A percentile compares a stretch with the other conserved stretches of the same genome.
These are phyloP conservation scores for Penicillium sp. DNA, from an alignment of 2,329 filamentous ascomycete species.

Conservation along the genomic window DNA sequence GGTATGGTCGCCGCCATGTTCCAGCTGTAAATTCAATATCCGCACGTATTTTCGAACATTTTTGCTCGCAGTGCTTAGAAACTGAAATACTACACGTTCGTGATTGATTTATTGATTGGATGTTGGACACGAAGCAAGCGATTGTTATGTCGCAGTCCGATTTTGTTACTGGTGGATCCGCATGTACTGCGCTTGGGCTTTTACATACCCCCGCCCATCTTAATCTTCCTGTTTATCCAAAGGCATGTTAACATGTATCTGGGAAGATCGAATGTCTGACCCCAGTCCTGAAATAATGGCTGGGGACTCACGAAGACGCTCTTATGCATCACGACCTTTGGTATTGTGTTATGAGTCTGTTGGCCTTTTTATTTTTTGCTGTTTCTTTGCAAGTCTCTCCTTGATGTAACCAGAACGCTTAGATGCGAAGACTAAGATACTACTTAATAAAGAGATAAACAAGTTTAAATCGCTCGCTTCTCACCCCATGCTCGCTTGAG, in stretches of 20 bases:
- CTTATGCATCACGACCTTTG: not conserved
- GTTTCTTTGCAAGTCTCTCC: not conserved
- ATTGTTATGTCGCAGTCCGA: not conserved
- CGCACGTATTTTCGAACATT: not conserved
- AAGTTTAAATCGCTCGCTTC: not conserved
- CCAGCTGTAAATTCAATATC: slow-evolving; percentile 32
- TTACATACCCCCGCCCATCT: not conserved
- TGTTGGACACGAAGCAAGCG: not conserved
- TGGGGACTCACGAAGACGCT: not conserved
- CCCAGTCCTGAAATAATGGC: not conserved
- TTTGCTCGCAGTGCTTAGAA: not conserved
- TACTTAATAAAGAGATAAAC: not conserved
- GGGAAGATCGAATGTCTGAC: not conserved
- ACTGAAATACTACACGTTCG: not conserved
- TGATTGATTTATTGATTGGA: not conserved
- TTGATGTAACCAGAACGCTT: slow-evolving; percentile 1
- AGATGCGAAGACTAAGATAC: not conserved
- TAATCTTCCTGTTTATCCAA: slow-evolving; percentile 1
- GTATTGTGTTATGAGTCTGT: slow-evolving; percentile 2
- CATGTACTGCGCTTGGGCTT: not conserved
- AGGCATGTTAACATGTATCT: not conserved
- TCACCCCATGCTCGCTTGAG: not conserved
- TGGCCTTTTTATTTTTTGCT: not conserved
- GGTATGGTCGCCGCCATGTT: slow-evolving; percentile 35
- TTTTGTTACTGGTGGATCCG: not conserved